phyloP scores from a whole-genome alignment of 1,139 yeast genomes.

The Debaryomyces fabryi region DNA sequence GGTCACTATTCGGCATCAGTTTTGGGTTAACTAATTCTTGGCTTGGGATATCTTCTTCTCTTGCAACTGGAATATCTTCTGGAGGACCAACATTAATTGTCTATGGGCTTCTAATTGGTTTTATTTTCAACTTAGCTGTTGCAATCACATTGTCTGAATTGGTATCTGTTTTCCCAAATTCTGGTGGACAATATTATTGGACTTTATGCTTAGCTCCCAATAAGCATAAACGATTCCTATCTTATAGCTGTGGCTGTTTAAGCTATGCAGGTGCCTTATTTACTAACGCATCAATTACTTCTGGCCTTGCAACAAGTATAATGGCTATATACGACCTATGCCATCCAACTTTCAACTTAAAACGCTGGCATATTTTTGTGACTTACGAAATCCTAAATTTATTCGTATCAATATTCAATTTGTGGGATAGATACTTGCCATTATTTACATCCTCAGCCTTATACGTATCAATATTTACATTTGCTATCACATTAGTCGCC shows the following conservation, averaged over 20 bases:
- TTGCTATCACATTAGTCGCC: conserved; percentile 55
- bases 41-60: conserved; percentile 55
- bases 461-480: conserved; percentile 57
- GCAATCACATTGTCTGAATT: conserved; percentile 19
- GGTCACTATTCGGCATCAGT: conserved; percentile 44
- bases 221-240: conserved; percentile 8
- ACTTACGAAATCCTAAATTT: conserved; percentile 44
- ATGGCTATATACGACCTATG: conserved; percentile 6
- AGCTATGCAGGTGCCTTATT: conserved; percentile 13
- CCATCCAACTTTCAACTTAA: conserved; percentile 15
- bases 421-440: conserved; percentile 61
- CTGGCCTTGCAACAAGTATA: conserved; percentile 10
- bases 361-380: conserved; percentile 62
- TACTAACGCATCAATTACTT: conserved; percentile 13
- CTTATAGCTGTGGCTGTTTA: conserved; percentile 11
- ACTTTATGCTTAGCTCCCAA: conserved; percentile 14
- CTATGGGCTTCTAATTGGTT: conserved; percentile 43
- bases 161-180: conserved; percentile 20
- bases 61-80: conserved; percentile 48
- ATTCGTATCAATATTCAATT: conserved; percentile 53
- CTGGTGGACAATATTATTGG: conserved; percentile 26
- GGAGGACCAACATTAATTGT: conserved; percentile 55
- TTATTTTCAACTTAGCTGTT: conserved; percentile 12
- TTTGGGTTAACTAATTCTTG: conserved; percentile 58
- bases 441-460: conserved; percentile 53